Evolutionary conservation across 352 stramenopile species (phyloP).

Genomic region (Elongisporangium anandrum): DNA sequence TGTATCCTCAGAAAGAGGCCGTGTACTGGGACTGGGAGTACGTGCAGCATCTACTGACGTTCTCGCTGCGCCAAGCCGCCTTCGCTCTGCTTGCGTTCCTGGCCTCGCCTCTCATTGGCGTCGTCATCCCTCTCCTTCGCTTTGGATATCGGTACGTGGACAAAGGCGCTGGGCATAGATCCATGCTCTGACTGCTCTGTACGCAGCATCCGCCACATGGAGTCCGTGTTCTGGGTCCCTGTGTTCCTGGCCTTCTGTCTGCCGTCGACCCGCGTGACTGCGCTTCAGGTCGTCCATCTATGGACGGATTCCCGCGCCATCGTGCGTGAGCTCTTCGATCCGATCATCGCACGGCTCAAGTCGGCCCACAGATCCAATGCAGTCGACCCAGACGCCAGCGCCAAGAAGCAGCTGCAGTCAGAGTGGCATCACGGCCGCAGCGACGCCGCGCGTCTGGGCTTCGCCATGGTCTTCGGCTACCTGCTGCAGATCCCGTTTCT

Average conservation of each 20-base stretch:
- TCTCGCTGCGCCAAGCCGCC: slow-evolving; percentile 35
- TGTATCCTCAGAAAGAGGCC: slow-evolving; percentile 35
- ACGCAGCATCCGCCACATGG: slow-evolving; percentile 61
- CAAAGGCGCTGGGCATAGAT: neutral
- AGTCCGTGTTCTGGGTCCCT: slow-evolving; percentile 50
- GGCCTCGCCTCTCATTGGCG: slow-evolving; percentile 40
- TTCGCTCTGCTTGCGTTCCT: slow-evolving; percentile 53
- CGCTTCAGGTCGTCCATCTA: slow-evolving; percentile 46
- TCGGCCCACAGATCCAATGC: slow-evolving; percentile 27
- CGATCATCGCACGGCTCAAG: slow-evolving; percentile 62
- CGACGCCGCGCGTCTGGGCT: slow-evolving; percentile 63
- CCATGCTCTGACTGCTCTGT: neutral
- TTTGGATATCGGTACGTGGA: slow-evolving; percentile 55
- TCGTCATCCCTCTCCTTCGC: slow-evolving; percentile 44
- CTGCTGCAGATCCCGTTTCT: slow-evolving; percentile 56
- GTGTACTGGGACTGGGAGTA: slow-evolving; percentile 80
- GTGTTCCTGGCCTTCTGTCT: slow-evolving; percentile 55
- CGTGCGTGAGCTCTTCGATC: slow-evolving; percentile 66
- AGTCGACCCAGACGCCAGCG: slow-evolving; percentile 18
- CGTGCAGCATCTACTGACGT: slow-evolving; percentile 39
- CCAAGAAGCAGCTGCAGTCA: slow-evolving; percentile 19
- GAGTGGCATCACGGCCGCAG: slow-evolving; percentile 56
- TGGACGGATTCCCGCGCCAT: slow-evolving; percentile 66
- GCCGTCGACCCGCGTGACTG: slow-evolving; percentile 26
- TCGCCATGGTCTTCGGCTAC: slow-evolving; percentile 57